Conservation (phyloP, 352 stramenopile genomes). For the Plasmopara viticola region DNA sequence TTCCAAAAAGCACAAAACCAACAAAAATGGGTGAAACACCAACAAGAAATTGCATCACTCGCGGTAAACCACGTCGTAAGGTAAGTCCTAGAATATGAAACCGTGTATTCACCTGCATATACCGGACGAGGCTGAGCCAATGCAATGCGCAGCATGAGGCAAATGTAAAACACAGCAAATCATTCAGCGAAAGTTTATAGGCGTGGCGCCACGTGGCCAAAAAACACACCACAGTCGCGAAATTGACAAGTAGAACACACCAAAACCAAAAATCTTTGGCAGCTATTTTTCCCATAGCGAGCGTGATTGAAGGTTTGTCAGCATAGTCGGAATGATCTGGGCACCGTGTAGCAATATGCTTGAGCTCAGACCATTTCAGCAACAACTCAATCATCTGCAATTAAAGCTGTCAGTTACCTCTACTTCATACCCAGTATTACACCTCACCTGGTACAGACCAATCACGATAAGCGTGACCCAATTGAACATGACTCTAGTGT, state of each 20-base stretch:
- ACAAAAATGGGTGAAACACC: slow-evolving; percentile 82
- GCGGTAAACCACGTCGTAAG: slow-evolving; percentile 54
- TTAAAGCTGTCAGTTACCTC: slow-evolving; percentile 3
- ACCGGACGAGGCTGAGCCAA: slow-evolving; percentile 72
- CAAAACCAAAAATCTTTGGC: slow-evolving; percentile 65
- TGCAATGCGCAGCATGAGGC: slow-evolving; percentile 61
- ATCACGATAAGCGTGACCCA: slow-evolving; percentile 38
- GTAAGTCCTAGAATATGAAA: slow-evolving; percentile 81
- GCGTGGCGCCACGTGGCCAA: slow-evolving; percentile 46
- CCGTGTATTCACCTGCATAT: slow-evolving; percentile 55
- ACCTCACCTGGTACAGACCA: slow-evolving; percentile 40
- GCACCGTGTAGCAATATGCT: slow-evolving; percentile 12
- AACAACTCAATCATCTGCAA: slow-evolving; percentile 35
- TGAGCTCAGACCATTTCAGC: slow-evolving; percentile 33
- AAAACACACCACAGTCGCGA: slow-evolving; percentile 43
- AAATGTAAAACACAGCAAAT: slow-evolving; percentile 53
- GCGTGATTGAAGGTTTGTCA: slow-evolving; percentile 6
- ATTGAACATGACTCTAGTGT: slow-evolving; percentile 37
- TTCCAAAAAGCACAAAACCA: slow-evolving; percentile 80
- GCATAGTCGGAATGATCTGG: not conserved
- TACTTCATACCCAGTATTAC: not conserved
- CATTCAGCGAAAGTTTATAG: slow-evolving; percentile 46
- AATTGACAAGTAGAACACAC: slow-evolving; percentile 45
- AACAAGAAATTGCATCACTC: slow-evolving; percentile 71
- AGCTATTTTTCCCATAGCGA: slow-evolving; percentile 14